phyloP scores from a whole-genome alignment of 2,329 filamentous ascomycete genomes.

The Pseudocercospora vitis region DNA sequence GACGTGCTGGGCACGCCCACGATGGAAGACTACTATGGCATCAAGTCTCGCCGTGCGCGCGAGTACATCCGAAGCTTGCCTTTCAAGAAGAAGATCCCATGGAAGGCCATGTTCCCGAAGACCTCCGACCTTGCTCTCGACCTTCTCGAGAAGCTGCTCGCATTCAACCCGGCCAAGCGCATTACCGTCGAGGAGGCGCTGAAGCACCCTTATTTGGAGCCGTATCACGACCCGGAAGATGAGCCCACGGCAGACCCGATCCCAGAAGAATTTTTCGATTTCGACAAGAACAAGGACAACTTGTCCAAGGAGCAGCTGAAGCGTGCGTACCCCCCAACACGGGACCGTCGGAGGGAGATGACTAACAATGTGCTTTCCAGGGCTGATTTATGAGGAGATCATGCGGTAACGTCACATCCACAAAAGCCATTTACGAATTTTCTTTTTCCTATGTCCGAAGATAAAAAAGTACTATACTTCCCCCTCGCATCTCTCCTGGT shows the following conservation, averaged over 20 bases:
- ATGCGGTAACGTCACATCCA: conserved; percentile 59
- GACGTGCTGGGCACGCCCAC: conserved; percentile 97
- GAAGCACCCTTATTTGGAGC: conserved; percentile 96
- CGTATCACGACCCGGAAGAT: conserved; percentile 97
- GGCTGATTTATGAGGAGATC: conserved; percentile 95
- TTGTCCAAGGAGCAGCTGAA: conserved; percentile 98
- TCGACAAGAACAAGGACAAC: conserved; percentile 99
- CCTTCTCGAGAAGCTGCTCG: conserved; percentile 88
- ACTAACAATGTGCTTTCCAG: conserved; percentile 41
- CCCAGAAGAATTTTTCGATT: conserved; percentile 98
- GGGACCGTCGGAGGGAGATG: not conserved
- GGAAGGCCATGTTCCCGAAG: conserved; percentile 96
- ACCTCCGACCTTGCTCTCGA: conserved; percentile 97
- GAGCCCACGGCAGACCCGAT: conserved; percentile 96
- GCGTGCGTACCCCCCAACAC: conserved; percentile 52
- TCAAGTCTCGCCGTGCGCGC: conserved; percentile 94
- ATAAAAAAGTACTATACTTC: conserved; percentile 18
- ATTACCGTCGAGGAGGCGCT: conserved; percentile 97
- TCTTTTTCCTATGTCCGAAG: conserved; percentile 16
- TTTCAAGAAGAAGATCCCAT: conserved; percentile 99
- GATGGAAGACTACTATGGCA: conserved; percentile 99
- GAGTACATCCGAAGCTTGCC: conserved; percentile 98
- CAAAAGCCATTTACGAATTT: conserved; percentile 23
- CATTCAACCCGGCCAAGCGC: conserved; percentile 97
- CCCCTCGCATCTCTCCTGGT: conserved; percentile 11